phyloP scores from a whole-genome alignment of 2,329 filamentous ascomycete genomes.

The Dothidotthia symphoricarpi region DNA sequence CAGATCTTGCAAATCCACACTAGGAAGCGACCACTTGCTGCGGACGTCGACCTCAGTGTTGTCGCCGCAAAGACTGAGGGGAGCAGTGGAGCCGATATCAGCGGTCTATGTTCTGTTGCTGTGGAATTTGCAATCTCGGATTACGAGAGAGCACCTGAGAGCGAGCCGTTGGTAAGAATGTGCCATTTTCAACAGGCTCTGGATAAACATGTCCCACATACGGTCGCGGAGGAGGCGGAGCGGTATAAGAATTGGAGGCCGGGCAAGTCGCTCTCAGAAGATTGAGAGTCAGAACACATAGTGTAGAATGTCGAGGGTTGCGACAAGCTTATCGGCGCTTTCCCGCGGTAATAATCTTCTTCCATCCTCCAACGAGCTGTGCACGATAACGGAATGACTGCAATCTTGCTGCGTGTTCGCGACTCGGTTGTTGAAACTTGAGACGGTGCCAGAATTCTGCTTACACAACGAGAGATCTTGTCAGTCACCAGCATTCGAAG shows the following conservation, averaged over 20 bases:
- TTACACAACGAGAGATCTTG: no score
- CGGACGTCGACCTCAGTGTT: conserved; percentile 63
- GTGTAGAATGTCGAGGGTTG: no score
- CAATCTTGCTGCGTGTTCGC: no score
- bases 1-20: conserved; percentile 74
- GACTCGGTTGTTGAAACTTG: no score
- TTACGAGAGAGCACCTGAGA: conserved; percentile 23
- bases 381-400: no score
- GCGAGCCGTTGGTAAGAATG: conserved; percentile 41
- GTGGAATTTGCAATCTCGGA: conserved; percentile 39
- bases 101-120: conserved; percentile 52
- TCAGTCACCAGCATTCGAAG: no score
- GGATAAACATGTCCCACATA: conserved; percentile 43
- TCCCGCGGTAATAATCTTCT: no score
- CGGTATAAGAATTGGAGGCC: conserved; percentile 45
- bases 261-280: conserved; percentile 31
- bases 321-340: no score
- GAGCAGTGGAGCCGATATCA: conserved; percentile 83
- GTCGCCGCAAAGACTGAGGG: conserved; percentile 68
- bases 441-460: no score
- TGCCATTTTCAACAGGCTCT: conserved; percentile 50
- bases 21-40: conserved; percentile 57
- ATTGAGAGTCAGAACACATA: conserved; percentile 1
- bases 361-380: no score
- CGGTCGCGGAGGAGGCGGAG: conserved; percentile 45